Percentiles rank a stretch among this genome's conserved stretches.
These are phyloP conservation scores for Taiozyma sp. DNA, from an alignment of 1,139 yeast species.

Conservation along the genomic window DNA sequence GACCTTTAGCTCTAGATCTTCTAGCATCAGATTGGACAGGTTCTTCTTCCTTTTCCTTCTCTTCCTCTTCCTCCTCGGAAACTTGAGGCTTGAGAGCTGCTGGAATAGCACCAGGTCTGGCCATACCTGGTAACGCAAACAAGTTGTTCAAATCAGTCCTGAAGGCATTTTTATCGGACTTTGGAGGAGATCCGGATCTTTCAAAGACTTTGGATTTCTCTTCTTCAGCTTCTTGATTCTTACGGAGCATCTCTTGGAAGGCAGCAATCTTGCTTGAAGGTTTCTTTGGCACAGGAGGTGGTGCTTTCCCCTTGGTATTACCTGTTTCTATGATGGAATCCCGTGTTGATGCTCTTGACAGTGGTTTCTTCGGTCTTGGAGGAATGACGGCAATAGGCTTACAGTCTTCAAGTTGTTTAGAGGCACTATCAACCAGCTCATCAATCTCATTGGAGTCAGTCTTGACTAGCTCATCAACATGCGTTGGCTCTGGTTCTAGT, in stretches of 20 bases:
- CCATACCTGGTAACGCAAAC: constrained; percentile 66
- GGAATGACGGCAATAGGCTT: constrained; percentile 3
- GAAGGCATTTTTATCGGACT: constrained; percentile 33
- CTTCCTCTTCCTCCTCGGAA: constrained; percentile 13
- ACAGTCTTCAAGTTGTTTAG: background rate
- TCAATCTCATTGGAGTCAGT: background rate
- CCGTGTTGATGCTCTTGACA: background rate
- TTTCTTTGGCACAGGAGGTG: constrained; percentile 71
- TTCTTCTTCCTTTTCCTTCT: constrained; percentile 1
- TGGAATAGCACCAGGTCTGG: constrained; percentile 21
- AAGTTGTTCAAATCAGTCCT: constrained; percentile 53
- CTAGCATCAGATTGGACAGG: constrained; percentile 28
- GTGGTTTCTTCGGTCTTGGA: constrained; percentile 1
- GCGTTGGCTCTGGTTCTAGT: background rate
- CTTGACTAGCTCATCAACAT: background rate
- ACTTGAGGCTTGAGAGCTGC: constrained; percentile 5
- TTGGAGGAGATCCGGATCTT: constrained; percentile 1
- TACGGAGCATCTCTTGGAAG: constrained; percentile 63
- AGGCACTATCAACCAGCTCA: background rate
- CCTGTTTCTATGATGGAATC: background rate
- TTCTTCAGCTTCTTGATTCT: constrained; percentile 33
- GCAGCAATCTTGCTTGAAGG: constrained; percentile 76
- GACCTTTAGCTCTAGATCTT: constrained; percentile 63
- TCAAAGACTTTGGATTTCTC: constrained; percentile 4
- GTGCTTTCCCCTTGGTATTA: constrained; percentile 27